Evolutionary conservation across 1,139 yeast species (phyloP).

Genomic region (Arxiozyma heterogenica): DNA sequence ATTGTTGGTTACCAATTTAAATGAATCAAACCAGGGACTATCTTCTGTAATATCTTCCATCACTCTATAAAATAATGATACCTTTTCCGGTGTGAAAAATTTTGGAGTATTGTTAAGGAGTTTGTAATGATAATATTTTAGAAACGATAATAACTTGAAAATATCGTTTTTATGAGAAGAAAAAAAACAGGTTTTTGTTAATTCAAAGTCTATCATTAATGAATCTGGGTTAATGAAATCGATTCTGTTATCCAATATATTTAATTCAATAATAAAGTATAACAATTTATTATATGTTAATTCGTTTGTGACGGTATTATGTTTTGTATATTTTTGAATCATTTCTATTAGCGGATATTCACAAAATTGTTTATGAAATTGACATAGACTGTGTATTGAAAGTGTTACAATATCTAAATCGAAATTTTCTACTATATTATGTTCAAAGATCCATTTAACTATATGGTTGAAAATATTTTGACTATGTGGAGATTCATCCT

Average conservation of each 20-base stretch:
- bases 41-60: constrained; percentile 3
- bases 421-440: constrained; percentile 20
- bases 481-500: background rate
- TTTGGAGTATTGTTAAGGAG: background rate
- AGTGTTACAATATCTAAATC: constrained; percentile 23
- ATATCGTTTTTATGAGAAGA: constrained; percentile 6
- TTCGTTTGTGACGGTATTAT: background rate
- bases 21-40: constrained; percentile 8
- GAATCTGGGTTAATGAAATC: background rate
- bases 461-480: constrained; percentile 10
- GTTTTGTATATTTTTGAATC: background rate
- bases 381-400: constrained; percentile 14
- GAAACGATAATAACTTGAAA: constrained; percentile 11
- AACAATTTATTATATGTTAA: constrained; percentile 1
- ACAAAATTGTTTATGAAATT: background rate
- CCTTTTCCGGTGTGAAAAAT: background rate
- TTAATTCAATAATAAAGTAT: background rate
- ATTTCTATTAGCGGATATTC: background rate
- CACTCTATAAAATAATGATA: constrained; percentile 5
- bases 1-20: constrained; percentile 4
- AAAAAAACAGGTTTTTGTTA: background rate
- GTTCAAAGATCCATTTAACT: constrained; percentile 19
- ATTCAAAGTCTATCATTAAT: background rate
- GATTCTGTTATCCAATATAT: background rate
- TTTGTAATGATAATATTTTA: constrained; percentile 9